A percentile compares a stretch with the other conserved stretches of the same genome.
These are phyloP conservation scores for Acer yangbiense DNA, from an alignment of 345 rosid genomes.

Conservation along the genomic window DNA sequence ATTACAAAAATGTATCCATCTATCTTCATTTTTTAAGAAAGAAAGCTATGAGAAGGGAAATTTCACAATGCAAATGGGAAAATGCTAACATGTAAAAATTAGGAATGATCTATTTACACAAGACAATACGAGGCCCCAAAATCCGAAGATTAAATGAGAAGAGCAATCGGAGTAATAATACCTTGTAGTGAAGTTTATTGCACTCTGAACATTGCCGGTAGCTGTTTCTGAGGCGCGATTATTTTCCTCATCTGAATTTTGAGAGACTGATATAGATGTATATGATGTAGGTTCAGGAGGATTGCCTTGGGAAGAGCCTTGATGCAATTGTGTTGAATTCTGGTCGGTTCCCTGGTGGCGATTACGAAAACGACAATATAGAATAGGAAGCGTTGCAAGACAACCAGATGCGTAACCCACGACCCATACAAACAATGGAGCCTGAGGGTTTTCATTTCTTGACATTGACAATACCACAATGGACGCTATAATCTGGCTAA, in stretches of 20 bases:
- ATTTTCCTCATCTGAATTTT: constrained; percentile 58
- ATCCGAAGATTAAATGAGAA: background rate
- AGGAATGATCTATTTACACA: background rate
- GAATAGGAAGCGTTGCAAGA: constrained; percentile 75
- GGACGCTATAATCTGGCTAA: constrained; percentile 81
- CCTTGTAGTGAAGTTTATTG: constrained; percentile 51
- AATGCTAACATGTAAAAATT: background rate
- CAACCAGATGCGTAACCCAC: constrained; percentile 86
- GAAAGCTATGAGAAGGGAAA: background rate
- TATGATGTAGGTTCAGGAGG: constrained; percentile 56
- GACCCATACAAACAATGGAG: constrained; percentile 80
- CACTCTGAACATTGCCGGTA: constrained; percentile 34
- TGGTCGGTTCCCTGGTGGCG: constrained; percentile 44
- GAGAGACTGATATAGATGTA: constrained; percentile 61
- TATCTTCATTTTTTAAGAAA: background rate
- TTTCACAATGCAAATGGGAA: too few species aligned
- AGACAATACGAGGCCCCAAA: background rate
- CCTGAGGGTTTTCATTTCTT: constrained; percentile 74
- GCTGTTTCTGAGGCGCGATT: constrained; percentile 28
- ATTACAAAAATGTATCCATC: background rate
- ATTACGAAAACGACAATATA: constrained; percentile 72
- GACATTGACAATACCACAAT: constrained; percentile 63
- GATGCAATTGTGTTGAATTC: constrained; percentile 43
- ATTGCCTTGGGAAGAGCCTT: constrained; percentile 41
- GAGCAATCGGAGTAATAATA: constrained; percentile 21